Percentiles rank a stretch among this genome's conserved stretches.
phyloP scores from a whole-genome alignment of 768 basidiomycete species.

The Serendipita sp. region DNA sequence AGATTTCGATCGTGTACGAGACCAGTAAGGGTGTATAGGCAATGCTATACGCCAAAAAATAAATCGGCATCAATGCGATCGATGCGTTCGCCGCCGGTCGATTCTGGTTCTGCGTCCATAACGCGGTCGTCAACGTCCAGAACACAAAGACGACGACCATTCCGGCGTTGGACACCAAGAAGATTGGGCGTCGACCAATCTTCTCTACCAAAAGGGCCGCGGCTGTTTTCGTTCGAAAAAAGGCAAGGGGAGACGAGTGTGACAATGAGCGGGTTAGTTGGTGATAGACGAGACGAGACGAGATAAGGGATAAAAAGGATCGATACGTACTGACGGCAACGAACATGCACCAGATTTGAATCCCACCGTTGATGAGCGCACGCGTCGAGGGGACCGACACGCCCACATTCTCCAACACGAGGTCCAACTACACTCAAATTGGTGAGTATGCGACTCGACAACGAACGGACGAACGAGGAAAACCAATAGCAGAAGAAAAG shows the following conservation, averaged over 20 bases:
- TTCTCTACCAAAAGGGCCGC: constrained; percentile 35
- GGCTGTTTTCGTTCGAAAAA: constrained; percentile 7
- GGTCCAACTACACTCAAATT: constrained; percentile 21
- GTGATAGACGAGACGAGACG: not conserved
- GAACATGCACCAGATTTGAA: constrained; percentile 40
- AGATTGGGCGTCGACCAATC: constrained; percentile 33
- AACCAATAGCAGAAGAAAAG: no score
- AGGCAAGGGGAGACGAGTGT: not conserved
- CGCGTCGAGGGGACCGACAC: constrained; percentile 7
- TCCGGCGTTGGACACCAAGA: constrained; percentile 32
- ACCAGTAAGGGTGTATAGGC: constrained; percentile 63
- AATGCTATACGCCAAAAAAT: constrained; percentile 41
- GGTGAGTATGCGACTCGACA: no score
- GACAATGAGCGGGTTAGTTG: no score
- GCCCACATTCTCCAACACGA: constrained; percentile 35
- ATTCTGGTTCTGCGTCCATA: constrained; percentile 20
- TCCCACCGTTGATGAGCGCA: constrained; percentile 30
- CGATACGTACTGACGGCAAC: constrained; percentile 23
- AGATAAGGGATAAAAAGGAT: no score
- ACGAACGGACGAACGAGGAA: no score
- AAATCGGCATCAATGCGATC: constrained; percentile 48
- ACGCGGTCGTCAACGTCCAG: constrained; percentile 34
- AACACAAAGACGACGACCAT: constrained; percentile 13
- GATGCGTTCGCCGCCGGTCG: constrained; percentile 29
- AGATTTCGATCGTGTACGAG: constrained; percentile 56